Evolutionary conservation across 441 rosid genomes (phyloP).

Genomic region (Mallotus japonicus): DNA sequence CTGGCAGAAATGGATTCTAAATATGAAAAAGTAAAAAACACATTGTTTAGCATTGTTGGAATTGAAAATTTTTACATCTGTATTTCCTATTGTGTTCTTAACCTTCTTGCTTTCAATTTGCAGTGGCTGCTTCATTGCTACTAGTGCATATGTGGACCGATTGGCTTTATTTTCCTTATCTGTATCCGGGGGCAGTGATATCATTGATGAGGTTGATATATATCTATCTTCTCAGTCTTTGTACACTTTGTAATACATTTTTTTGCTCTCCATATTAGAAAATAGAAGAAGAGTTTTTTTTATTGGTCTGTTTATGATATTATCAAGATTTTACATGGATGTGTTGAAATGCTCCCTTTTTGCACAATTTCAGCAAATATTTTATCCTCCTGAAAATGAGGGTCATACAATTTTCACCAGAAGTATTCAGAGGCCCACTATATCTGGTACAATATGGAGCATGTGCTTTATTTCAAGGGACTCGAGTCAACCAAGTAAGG

Average conservation of each 20-base stretch:
- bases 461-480: conserved; percentile 86
- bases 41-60: background rate
- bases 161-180: conserved; percentile 84
- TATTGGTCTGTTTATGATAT: conserved; percentile 7
- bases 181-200: conserved; percentile 52
- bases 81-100: conserved; percentile 17
- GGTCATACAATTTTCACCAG: conserved; percentile 37
- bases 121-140: conserved; percentile 86
- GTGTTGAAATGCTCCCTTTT: conserved; percentile 33
- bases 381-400: conserved; percentile 71
- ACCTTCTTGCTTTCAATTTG: conserved; percentile 29
- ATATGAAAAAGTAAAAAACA: background rate
- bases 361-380: conserved; percentile 55
- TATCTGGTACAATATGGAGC: conserved; percentile 96
- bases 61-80: conserved; percentile 12
- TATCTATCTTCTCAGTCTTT: conserved; percentile 17
- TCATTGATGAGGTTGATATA: conserved; percentile 59
- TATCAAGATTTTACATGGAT: conserved; percentile 17
- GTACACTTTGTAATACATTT: conserved; percentile 24
- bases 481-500: conserved; percentile 52
- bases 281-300: conserved; percentile 11
- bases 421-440: conserved; percentile 36
- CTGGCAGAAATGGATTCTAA: background rate
- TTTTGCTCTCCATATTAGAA: conserved; percentile 8
- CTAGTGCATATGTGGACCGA: conserved; percentile 79